Evolutionary conservation across 768 basidiomycete genomes (phyloP), one percentile per base, ranked within the genome.

Genomic region (Lentinula detonsa): DNA sequence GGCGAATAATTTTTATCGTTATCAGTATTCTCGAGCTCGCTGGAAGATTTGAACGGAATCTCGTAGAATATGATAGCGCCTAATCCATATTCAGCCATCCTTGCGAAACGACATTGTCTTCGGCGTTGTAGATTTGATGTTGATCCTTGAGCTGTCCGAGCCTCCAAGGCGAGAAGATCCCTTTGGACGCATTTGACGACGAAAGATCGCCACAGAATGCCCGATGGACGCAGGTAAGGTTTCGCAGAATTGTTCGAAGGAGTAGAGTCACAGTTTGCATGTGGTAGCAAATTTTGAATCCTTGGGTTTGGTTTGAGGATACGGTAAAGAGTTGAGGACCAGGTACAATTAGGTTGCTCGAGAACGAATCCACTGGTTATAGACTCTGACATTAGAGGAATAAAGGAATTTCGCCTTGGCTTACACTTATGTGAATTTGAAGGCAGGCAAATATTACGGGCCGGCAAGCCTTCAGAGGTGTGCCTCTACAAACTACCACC

Each of bases 31-130:
- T 46, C 45, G 50, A 33, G 15, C 28, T 35, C 33, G 21, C 21
- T 23, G 18, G n/a, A 11, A 9, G 46, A 48, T 18, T 48, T 11
- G 35, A 28, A 28, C n/a, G 60, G 60, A 16, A 33, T 42, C 16
- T 61, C 39, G 34, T 56, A 61, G 15, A 61, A 43, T 18, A 61
- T 28, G 10, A 61, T 42, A 18, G 37, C 52, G 21, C 54, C 33
- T 10, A 57, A 35, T 33, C 55, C 60, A 8, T 34, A 51, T 43
- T 61, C 53, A 15, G 58, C 34, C 53, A 61, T 40, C 13, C 42
- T 23, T 5, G 46, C 39, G 15, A 45, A 6, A 9, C 55, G 60
- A 3, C 55, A 57, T 8, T 18, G 54, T 16, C 18, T 11, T 40
- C 7, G 8, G 13, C 37, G 37, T 9, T 34, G n/a, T 7, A 11